Percentiles rank a stretch among this genome's conserved stretches.
Evolutionary conservation across 78 protist species (phyloP).

Genomic region (Dictyostelium discoideum): dicty_2.7 NC_007088.5:6244001-6244500

Average conservation of each 20-base stretch:
- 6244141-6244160: not conserved
- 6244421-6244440: not conserved
- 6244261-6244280: not conserved
- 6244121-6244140: not conserved
- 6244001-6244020: not conserved
- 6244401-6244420: slow-evolving; percentile 59
- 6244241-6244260: not conserved
- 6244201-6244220: slow-evolving; percentile 30
- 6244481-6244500: not conserved
- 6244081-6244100: slow-evolving; percentile 31
- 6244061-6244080: slow-evolving; percentile 61
- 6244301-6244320: not conserved
- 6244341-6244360: slow-evolving; percentile 49
- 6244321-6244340: slow-evolving; percentile 43
- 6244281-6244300: not conserved
- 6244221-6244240: not conserved
- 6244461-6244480: slow-evolving; percentile 38
- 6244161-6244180: slow-evolving; percentile 57
- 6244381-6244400: slow-evolving; percentile 9
- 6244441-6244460: not conserved
- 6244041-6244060: slow-evolving; percentile 33
- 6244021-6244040: not conserved
- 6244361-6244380: slow-evolving; percentile 6
- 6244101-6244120: slow-evolving; percentile 17
- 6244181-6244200: not conserved